A percentile compares a stretch with the other conserved stretches of the same genome.
These are phyloP conservation scores for Septoria petroselini DNA, from an alignment of 2,329 filamentous ascomycete genomes.

Conservation along the genomic window DNA sequence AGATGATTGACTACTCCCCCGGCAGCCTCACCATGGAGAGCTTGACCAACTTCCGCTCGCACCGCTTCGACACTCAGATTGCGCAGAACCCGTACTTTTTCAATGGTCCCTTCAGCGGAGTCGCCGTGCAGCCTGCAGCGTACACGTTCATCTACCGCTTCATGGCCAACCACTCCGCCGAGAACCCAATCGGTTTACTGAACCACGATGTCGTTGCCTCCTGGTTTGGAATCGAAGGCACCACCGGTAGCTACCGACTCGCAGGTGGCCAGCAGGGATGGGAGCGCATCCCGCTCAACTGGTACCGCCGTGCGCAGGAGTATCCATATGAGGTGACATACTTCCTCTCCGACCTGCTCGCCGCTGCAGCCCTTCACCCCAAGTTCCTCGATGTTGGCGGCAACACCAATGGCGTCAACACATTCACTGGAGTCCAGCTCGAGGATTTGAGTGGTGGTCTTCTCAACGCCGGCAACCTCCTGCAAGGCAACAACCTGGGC, in stretches of 20 bases:
- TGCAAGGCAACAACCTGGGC: slow-evolving; percentile 40
- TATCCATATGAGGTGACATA: slow-evolving; percentile 37
- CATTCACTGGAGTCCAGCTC: slow-evolving; percentile 29
- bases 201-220: slow-evolving; percentile 24
- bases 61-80: slow-evolving; percentile 26
- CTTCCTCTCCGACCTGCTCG: slow-evolving; percentile 28
- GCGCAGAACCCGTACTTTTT: slow-evolving; percentile 32
- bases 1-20: slow-evolving; percentile 31
- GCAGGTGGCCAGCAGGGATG: slow-evolving; percentile 20
- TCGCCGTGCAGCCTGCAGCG: slow-evolving; percentile 31
- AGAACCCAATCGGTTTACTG: slow-evolving; percentile 26
- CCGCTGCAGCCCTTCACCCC: slow-evolving; percentile 32
- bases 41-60: slow-evolving; percentile 22
- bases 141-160: slow-evolving; percentile 37
- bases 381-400: slow-evolving; percentile 38
- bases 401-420: slow-evolving; percentile 29
- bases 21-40: slow-evolving; percentile 19
- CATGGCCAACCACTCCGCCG: slow-evolving; percentile 33
- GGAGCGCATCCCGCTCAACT: slow-evolving; percentile 32
- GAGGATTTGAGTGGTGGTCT: slow-evolving; percentile 32
- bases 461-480: slow-evolving; percentile 24
- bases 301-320: slow-evolving; percentile 33
- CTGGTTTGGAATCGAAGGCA: slow-evolving; percentile 30
- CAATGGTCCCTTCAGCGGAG: slow-evolving; percentile 34
- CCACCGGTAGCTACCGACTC: slow-evolving; percentile 23